Evolutionary conservation across 2,329 filamentous ascomycete species (phyloP).

Genomic region (Verticillium alfalfae): DNA sequence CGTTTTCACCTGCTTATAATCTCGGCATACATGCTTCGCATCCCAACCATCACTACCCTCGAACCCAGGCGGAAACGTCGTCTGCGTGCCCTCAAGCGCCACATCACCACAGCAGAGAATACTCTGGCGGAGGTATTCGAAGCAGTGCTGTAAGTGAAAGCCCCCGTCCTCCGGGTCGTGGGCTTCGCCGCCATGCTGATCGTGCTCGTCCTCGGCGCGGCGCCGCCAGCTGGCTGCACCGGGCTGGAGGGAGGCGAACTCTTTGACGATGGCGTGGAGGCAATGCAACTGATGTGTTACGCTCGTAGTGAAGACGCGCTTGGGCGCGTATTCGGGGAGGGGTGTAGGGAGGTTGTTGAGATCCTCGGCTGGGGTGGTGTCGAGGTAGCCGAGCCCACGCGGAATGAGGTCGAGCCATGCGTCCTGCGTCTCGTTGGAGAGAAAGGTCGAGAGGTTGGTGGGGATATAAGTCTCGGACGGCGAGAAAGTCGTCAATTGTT

Average conservation of each 20-base stretch:
- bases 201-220: neutral
- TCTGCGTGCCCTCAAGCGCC: constrained; percentile 30
- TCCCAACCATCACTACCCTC: constrained; percentile 36
- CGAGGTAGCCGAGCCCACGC: constrained; percentile 33
- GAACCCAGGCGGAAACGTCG: constrained; percentile 28
- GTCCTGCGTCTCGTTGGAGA: constrained; percentile 21
- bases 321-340: constrained; percentile 21
- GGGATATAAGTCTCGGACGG: constrained; percentile 30
- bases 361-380: constrained; percentile 14
- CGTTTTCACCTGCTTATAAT: constrained; percentile 26
- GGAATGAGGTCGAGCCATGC: constrained; percentile 34
- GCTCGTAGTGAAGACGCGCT: constrained; percentile 33
- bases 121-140: constrained; percentile 27
- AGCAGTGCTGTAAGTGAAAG: constrained; percentile 33
- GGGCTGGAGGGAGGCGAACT: constrained; percentile 17
- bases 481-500: constrained; percentile 30
- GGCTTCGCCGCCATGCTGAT: constrained; percentile 21
- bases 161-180: constrained; percentile 21
- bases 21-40: constrained; percentile 34
- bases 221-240: constrained; percentile 5
- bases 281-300: constrained; percentile 40
- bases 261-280: constrained; percentile 29
- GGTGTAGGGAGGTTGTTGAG: constrained; percentile 30
- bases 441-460: constrained; percentile 31
- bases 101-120: constrained; percentile 26